Evolutionary conservation across 148 eudicot genomes (phyloP).

Genomic region (Spergularia bocconei): DNA sequence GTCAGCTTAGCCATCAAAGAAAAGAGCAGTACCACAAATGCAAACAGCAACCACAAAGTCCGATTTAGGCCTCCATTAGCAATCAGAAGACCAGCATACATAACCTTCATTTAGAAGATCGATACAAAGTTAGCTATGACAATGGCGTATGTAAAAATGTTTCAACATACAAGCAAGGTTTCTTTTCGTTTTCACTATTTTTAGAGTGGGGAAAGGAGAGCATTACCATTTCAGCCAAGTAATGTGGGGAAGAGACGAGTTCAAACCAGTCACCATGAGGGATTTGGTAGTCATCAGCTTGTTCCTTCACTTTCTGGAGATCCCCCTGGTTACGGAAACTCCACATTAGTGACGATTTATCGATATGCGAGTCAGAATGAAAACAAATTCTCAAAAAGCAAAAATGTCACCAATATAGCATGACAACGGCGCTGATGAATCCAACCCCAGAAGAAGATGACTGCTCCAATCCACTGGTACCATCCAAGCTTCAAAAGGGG

Average conservation of each 20-base stretch:
- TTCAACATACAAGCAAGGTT: not conserved
- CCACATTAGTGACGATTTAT: not conserved
- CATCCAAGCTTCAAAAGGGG: constrained; percentile 67
- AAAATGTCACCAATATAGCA: constrained; percentile 69
- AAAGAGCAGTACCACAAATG: constrained; percentile 58
- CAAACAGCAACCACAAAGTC: constrained; percentile 79
- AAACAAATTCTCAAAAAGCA: not conserved
- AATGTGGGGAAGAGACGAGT: constrained; percentile 83
- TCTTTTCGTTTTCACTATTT: not conserved
- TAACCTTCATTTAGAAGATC: constrained; percentile 50
- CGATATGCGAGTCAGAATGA: not conserved
- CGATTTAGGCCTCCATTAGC: constrained; percentile 71
- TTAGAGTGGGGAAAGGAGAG: not conserved
- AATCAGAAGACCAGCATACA: constrained; percentile 77
- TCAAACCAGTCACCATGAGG: constrained; percentile 93
- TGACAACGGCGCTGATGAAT: constrained; percentile 83
- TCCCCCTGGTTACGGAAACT: constrained; percentile 54
- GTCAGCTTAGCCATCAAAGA: not conserved
- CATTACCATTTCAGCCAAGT: constrained; percentile 82
- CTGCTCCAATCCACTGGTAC: constrained; percentile 76
- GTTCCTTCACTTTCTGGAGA: constrained; percentile 48
- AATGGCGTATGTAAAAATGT: not conserved
- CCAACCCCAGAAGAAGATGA: constrained; percentile 80
- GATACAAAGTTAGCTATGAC: not conserved
- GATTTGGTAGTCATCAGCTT: constrained; percentile 52